These are phyloP conservation scores for Dipteronia sinensis DNA, from an alignment of 345 rosid genomes.

Conservation along the genomic window DNA sequence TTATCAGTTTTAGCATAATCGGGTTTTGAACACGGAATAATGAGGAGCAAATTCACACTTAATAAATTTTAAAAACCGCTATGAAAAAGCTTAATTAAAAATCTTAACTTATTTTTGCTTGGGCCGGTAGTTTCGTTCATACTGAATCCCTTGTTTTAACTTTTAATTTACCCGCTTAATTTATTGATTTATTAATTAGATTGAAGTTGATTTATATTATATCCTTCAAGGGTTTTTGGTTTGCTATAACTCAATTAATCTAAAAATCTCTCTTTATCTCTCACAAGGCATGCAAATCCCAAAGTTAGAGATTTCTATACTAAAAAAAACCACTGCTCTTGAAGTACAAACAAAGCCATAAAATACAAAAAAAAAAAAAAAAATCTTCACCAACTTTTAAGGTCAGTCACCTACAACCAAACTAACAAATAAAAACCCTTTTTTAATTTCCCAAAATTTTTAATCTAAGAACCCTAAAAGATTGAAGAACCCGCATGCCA, in stretches of 20 bases:
- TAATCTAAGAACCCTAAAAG: background rate
- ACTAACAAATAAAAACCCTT: background rate
- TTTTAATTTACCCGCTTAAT: background rate
- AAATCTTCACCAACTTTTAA: constrained; percentile 21
- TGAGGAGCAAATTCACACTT: too few relatives aligned
- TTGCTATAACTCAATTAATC: background rate
- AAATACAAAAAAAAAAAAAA: constrained; percentile 1
- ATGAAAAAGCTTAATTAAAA: background rate
- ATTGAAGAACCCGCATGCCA: constrained; percentile 33
- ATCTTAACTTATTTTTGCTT: background rate
- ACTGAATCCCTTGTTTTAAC: background rate
- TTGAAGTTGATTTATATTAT: background rate
- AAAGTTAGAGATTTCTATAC: background rate
- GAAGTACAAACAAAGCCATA: constrained; percentile 26
- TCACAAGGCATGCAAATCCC: constrained; percentile 13
- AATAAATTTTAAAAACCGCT: too few relatives aligned
- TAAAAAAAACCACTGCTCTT: too few relatives aligned
- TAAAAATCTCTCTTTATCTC: constrained; percentile 5
- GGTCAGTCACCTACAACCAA: background rate
- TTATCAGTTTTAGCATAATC: background rate
- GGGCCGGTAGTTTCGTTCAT: background rate
- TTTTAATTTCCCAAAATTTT: constrained; percentile 26
- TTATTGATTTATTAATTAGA: too few relatives aligned
- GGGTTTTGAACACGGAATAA: too few relatives aligned
- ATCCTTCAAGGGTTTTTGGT: background rate